These are phyloP conservation scores for Ammopiptanthus mongolicus DNA, from an alignment of 306 rosid species.

Conservation along the genomic window DNA sequence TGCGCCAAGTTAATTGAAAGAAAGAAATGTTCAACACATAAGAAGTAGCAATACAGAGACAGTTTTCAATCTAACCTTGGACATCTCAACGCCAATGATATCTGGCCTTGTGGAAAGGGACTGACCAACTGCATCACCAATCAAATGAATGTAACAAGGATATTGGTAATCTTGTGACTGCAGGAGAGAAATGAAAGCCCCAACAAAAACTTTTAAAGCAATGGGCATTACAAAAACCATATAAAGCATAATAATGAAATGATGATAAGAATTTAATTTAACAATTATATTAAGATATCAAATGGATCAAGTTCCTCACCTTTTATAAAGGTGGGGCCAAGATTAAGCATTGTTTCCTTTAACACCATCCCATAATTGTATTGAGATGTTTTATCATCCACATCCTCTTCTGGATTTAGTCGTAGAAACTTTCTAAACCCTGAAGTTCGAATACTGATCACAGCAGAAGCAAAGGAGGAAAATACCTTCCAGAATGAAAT, in stretches of 20 bases:
- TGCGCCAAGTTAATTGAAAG: conserved; percentile 5
- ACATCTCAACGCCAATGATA: conserved; percentile 85
- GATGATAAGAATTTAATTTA: neutral
- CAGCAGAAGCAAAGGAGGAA: conserved; percentile 72
- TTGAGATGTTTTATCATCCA: conserved; percentile 48
- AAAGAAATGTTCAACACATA: conserved; percentile 4
- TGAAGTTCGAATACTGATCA: conserved; percentile 62
- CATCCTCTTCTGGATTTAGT: conserved; percentile 33
- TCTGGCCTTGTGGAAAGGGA: conserved; percentile 97
- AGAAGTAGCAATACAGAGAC: neutral
- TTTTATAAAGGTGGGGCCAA: conserved; percentile 96
- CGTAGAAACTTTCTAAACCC: conserved; percentile 43
- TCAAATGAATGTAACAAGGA: conserved; percentile 59
- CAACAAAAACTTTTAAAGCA: conserved; percentile 19
- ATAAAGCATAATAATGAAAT: conserved; percentile 6
- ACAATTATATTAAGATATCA: conserved; percentile 4
- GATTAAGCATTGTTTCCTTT: conserved; percentile 81
- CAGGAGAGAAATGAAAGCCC: conserved; percentile 34
- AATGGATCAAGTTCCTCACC: conserved; percentile 45
- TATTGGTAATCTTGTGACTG: conserved; percentile 40
- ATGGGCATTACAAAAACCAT: conserved; percentile 7
- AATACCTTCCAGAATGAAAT: conserved; percentile 56
- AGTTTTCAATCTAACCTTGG: conserved; percentile 63
- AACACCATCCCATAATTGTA: conserved; percentile 70
- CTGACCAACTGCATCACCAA: conserved; percentile 94